Evolutionary conservation across 2,329 filamentous ascomycete species (phyloP), one percentile per base, ranked within the genome.

Genomic region (Epichloe coenophiala): DNA sequence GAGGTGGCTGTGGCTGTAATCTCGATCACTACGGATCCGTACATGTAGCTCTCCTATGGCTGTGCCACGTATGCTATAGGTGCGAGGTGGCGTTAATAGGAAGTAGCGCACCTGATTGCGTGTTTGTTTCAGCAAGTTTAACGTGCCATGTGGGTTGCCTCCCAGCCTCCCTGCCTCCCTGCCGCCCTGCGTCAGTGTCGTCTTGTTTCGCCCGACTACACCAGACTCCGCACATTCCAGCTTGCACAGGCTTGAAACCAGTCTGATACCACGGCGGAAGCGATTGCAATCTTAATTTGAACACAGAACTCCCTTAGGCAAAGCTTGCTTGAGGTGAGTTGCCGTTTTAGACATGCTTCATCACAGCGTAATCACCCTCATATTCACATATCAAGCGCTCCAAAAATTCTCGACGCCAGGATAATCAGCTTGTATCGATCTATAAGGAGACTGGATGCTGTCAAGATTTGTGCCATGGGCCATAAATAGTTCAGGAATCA

Each of bases 401-500:
- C 15, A 15, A 38, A 33, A 3, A 33, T 37, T 12, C 33, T 48
- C 47, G 15, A 53, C 12, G 2, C 46, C 38, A 6, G 54, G 52
- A 4, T 51, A 36, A 21, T 60, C 57, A 12, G 49, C 21, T 11
- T 52, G 49, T n/a, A 59, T 43, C n/a, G 51, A 51, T 35, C 57
- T 35, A 47, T 61, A 61, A 4, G 52, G 35, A 1, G 38, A 35
- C 3, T 46, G 17, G 15, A 62, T 57, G 3, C 57, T 54, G 5
- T 49, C 35, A 12, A 58, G 48, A 45, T 59, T 38, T 6, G 3
- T 42, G 35, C n/a, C 27, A 41, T 1, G 59, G 59, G 1, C 58
- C 50, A 17, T 51, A 46, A 3, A 61, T 8, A 57, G 54, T 12
- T 53, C 53, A 3, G 56, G 51, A n/a, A 59, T 50, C n/a, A 54